Percentiles rank a stretch among this genome's conserved stretches.
These are phyloP conservation scores for Colletotrichum falcatum DNA, from an alignment of 2,329 filamentous ascomycete genomes.

Conservation along the genomic window DNA sequence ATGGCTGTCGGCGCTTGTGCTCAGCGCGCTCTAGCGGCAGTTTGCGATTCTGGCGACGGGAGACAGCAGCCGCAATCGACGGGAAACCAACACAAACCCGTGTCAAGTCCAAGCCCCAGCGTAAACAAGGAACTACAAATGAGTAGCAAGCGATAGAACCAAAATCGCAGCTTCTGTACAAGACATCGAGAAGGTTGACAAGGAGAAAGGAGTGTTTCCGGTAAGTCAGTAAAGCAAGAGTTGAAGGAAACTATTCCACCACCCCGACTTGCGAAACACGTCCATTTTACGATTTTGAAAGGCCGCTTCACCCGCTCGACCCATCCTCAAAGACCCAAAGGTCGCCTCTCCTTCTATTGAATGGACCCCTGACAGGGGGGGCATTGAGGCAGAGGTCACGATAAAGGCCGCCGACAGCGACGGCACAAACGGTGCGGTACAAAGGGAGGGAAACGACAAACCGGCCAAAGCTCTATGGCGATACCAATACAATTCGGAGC, in stretches of 20 bases:
- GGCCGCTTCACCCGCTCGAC: neutral
- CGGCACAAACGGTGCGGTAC: neutral
- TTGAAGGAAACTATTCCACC: conserved; percentile 5
- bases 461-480: conserved; percentile 5
- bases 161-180: conserved; percentile 1
- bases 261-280: conserved; percentile 27
- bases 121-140: neutral
- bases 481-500: conserved; percentile 24
- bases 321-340: neutral
- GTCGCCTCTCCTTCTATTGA: neutral
- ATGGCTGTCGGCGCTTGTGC: neutral
- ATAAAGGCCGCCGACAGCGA: conserved; percentile 24
- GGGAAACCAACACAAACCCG: neutral
- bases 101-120: neutral
- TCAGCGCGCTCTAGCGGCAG: neutral
- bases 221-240: conserved; percentile 9
- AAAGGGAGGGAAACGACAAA: conserved; percentile 19
- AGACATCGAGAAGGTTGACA: conserved; percentile 16
- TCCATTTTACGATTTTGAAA: conserved; percentile 31
- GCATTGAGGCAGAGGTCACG: neutral
- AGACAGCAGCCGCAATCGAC: neutral
- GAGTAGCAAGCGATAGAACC: conserved; percentile 3
- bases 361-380: neutral
- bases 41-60: neutral
- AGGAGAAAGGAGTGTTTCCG: conserved; percentile 1